These are phyloP conservation scores for Pythium utonaiense DNA, from an alignment of 352 stramenopile genomes.

Conservation along the genomic window DNA sequence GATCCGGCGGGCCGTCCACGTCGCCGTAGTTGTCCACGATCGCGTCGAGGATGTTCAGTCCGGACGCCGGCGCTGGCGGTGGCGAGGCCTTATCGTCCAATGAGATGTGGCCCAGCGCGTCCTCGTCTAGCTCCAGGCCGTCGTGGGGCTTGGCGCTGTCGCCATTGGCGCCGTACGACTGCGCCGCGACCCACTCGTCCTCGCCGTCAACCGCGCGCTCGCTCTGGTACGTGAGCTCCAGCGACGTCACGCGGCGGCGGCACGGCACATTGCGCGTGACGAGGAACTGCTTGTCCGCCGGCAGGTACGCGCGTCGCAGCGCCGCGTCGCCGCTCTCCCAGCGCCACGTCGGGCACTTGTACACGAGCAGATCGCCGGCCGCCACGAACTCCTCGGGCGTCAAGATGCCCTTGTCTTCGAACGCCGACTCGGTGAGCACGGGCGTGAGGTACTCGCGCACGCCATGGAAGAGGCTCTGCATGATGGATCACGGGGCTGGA, in stretches of 20 bases:
- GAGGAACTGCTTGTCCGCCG: conserved; percentile 86
- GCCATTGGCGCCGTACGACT: conserved; percentile 62
- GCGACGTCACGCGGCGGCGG: conserved; percentile 64
- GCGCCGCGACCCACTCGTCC: conserved; percentile 89
- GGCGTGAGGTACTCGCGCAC: conserved; percentile 87
- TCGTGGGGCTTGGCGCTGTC: neutral
- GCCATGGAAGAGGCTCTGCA: conserved; percentile 80
- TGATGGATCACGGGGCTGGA: conserved; percentile 12
- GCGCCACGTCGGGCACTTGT: conserved; percentile 95
- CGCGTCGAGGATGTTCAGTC: conserved; percentile 44
- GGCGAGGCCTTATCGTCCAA: conserved; percentile 27
- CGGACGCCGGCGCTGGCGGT: conserved; percentile 6
- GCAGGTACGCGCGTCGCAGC: conserved; percentile 61
- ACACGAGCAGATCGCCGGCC: conserved; percentile 94
- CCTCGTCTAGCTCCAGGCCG: conserved; percentile 26
- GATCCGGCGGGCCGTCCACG: conserved; percentile 31
- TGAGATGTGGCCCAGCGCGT: conserved; percentile 64
- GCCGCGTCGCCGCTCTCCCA: conserved; percentile 83
- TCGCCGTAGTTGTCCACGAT: conserved; percentile 67
- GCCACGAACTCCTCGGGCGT: conserved; percentile 97
- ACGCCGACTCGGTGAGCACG: conserved; percentile 90
- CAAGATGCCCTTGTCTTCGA: conserved; percentile 92
- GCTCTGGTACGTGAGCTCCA: conserved; percentile 74
- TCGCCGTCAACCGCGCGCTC: conserved; percentile 74
- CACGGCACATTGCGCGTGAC: conserved; percentile 90